Evolutionary conservation across 371 early-diverging fungal genomes (phyloP).

Genomic region (Sporodiniella umbellata): DNA sequence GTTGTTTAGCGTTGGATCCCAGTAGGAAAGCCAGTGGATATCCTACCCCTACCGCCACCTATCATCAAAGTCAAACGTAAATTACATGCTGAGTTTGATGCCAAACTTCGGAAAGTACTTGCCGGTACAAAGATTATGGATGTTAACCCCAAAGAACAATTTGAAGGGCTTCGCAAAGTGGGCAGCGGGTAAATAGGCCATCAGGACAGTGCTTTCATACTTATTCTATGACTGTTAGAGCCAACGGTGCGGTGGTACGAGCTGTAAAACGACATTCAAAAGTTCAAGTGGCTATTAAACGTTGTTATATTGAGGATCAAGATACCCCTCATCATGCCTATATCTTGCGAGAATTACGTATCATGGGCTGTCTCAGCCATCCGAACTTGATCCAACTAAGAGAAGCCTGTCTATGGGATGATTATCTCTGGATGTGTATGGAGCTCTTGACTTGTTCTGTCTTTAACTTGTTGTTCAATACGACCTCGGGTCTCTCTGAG

Average conservation of each 20-base stretch:
- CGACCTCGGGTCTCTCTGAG: constrained; percentile 41
- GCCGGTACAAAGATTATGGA: constrained; percentile 43
- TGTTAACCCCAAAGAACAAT: constrained; percentile 35
- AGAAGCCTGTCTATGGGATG: constrained; percentile 42
- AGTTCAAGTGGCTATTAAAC: constrained; percentile 45
- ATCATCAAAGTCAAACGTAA: constrained; percentile 23
- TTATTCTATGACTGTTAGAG: constrained; percentile 1
- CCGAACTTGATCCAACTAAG: constrained; percentile 35
- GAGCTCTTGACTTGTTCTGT: constrained; percentile 52
- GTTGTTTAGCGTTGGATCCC: constrained; percentile 45
- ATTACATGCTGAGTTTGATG: constrained; percentile 42
- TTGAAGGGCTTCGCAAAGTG: constrained; percentile 34
- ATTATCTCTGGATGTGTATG: constrained; percentile 53
- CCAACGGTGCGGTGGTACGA: constrained; percentile 21
- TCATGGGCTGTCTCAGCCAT: constrained; percentile 45
- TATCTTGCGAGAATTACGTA: constrained; percentile 43
- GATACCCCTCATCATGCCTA: constrained; percentile 44
- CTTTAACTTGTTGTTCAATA: constrained; percentile 40
- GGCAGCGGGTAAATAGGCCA: constrained; percentile 50
- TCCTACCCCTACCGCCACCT: constrained; percentile 39
- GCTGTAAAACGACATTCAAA: constrained; percentile 17
- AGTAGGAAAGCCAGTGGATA: constrained; percentile 34
- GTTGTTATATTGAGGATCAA: constrained; percentile 48
- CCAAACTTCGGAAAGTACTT: constrained; percentile 43
- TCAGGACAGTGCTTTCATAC: background rate